Conservation (phyloP, 371 early-diverging fungal genomes). For the Mucor circinelloides region DNA sequence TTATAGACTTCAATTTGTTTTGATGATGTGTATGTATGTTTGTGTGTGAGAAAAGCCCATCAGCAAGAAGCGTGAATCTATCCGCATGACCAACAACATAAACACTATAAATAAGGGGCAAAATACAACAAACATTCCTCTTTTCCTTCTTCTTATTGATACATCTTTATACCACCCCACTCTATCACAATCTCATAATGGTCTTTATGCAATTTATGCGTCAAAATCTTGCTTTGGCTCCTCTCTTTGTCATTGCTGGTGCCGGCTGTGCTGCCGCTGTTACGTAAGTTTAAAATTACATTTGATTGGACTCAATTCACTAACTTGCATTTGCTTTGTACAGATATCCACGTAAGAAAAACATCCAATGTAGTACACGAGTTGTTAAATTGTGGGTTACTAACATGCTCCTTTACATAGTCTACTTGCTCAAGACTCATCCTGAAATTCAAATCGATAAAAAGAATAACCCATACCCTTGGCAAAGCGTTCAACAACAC, state of each 20-base stretch:
- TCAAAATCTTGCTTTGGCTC: slow-evolving; percentile 45
- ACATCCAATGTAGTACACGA: neutral
- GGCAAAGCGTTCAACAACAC: slow-evolving; percentile 49
- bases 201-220: slow-evolving; percentile 29
- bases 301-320: neutral
- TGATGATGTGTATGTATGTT: neutral
- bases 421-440: slow-evolving; percentile 46
- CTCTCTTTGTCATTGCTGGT: slow-evolving; percentile 49
- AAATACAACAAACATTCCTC: neutral
- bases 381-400: neutral
- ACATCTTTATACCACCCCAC: neutral
- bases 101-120: neutral
- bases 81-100: neutral
- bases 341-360: slow-evolving; percentile 26
- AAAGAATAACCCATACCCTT: slow-evolving; percentile 51
- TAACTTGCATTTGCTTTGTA: neutral
- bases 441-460: slow-evolving; percentile 52
- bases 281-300: slow-evolving; percentile 27
- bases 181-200: slow-evolving; percentile 17
- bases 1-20: neutral
- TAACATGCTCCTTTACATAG: slow-evolving; percentile 17
- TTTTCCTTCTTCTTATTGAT: neutral
- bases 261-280: slow-evolving; percentile 51
- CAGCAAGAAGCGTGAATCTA: neutral
- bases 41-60: slow-evolving; percentile 1